Evolutionary conservation across 2,329 filamentous ascomycete genomes (phyloP).

Genomic region (Reticulascus tulasneorum): DNA sequence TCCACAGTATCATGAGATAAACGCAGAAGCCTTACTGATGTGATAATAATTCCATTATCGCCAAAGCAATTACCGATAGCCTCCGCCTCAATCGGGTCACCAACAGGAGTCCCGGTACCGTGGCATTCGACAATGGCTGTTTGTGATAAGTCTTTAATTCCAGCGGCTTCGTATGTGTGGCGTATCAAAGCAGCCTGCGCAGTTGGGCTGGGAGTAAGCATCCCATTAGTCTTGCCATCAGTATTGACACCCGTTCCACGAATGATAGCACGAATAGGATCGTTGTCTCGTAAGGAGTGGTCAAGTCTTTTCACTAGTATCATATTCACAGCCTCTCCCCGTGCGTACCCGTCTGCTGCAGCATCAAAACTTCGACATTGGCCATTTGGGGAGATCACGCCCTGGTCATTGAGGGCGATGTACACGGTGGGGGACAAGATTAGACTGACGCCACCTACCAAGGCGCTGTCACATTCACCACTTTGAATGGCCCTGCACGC

Average conservation of each 20-base stretch:
- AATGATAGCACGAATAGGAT: slow-evolving; percentile 37
- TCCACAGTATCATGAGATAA: fast-evolving
- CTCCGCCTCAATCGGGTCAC: slow-evolving; percentile 34
- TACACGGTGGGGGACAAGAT: slow-evolving; percentile 27
- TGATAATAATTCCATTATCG: slow-evolving; percentile 20
- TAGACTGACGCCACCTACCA: slow-evolving; percentile 32
- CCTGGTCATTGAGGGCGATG: slow-evolving; percentile 26
- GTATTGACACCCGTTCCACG: slow-evolving; percentile 29
- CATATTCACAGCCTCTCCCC: slow-evolving; percentile 43
- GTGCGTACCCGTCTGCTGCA: slow-evolving; percentile 44
- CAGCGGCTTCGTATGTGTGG: slow-evolving; percentile 27
- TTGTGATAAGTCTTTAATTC: slow-evolving; percentile 18
- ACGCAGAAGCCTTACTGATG: slow-evolving; percentile 13
- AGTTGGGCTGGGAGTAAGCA: slow-evolving; percentile 32
- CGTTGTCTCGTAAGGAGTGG: slow-evolving; percentile 42
- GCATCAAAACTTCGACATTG: slow-evolving; percentile 34
- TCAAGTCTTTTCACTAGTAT: slow-evolving; percentile 42
- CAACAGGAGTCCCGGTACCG: slow-evolving; percentile 33
- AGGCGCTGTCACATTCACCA: slow-evolving; percentile 22
- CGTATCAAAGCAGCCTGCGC: slow-evolving; percentile 32
- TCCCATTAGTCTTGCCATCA: slow-evolving; percentile 37
- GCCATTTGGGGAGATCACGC: slow-evolving; percentile 30
- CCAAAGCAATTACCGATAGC: slow-evolving; percentile 29
- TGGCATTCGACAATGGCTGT: slow-evolving; percentile 34
- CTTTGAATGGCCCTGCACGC: slow-evolving; percentile 27